Conservation (phyloP, 2,329 filamentous ascomycete genomes). For the Diaporthe aspalathi region DNA sequence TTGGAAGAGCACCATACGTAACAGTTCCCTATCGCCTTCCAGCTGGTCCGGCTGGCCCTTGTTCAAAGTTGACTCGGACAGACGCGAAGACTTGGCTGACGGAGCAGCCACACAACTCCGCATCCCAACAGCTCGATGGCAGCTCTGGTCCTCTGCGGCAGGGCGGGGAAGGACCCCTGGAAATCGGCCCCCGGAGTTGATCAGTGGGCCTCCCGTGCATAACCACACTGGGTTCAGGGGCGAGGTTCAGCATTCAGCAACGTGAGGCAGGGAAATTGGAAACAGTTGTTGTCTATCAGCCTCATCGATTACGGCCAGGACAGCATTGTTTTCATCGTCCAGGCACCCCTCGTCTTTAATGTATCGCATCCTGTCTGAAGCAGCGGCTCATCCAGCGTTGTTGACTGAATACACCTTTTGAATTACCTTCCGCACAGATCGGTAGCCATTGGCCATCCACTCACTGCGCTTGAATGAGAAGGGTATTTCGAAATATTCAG, state of each 20-base stretch:
- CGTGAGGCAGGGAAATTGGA: background rate
- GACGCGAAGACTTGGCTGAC: background rate
- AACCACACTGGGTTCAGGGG: constrained; percentile 7
- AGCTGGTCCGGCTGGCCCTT: background rate
- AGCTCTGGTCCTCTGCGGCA: background rate
- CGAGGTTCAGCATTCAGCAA: background rate
- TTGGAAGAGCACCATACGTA: background rate
- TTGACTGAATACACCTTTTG: background rate
- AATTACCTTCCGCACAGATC: background rate
- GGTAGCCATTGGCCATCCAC: background rate
- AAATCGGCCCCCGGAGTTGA: background rate
- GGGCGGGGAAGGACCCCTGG: constrained; percentile 10
- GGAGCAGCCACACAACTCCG: background rate
- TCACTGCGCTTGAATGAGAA: background rate
- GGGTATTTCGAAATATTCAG: background rate
- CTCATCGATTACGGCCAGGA: background rate
- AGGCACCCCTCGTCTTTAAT: background rate
- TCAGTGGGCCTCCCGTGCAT: constrained; percentile 3
- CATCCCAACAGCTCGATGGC: background rate
- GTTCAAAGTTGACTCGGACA: background rate
- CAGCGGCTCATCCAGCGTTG: background rate
- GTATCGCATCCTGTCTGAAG: background rate
- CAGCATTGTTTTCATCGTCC: background rate
- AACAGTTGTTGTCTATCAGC: background rate
- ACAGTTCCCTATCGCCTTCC: background rate